Conservation (phyloP, 495 filamentous ascomycete species). For the Podospora conica region DNA sequence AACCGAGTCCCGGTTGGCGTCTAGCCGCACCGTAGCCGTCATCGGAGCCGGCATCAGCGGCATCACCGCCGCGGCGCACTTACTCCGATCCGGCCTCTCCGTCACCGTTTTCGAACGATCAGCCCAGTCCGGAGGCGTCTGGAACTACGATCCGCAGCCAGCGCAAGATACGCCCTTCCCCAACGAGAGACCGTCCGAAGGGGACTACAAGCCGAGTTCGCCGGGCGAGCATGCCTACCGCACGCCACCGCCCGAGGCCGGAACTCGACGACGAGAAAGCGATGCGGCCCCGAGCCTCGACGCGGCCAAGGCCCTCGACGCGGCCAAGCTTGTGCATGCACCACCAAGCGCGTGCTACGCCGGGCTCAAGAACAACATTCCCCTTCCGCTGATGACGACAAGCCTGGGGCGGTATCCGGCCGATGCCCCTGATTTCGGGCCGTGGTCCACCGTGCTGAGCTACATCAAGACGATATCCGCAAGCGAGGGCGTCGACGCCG, state of each 20-base stretch:
- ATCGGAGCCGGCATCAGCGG: constrained; percentile 68
- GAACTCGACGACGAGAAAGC: background rate
- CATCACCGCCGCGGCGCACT: constrained; percentile 55
- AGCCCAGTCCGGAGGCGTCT: constrained; percentile 52
- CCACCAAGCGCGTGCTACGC: constrained; percentile 47
- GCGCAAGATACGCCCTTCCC: constrained; percentile 55
- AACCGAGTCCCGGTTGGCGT: constrained; percentile 10
- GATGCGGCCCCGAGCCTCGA: constrained; percentile 2
- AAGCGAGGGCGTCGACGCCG: constrained; percentile 41
- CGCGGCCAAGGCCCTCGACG: too few relatives aligned
- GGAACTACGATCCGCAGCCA: constrained; percentile 57
- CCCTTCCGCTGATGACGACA: constrained; percentile 53
- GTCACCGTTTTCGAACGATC: constrained; percentile 62
- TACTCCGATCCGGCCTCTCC: constrained; percentile 50
- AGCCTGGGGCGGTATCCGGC: constrained; percentile 55
- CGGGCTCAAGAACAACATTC: constrained; percentile 59
- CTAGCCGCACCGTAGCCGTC: constrained; percentile 45
- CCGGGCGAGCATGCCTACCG: constrained; percentile 15
- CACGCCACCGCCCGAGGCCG: constrained; percentile 14
- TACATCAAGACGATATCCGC: constrained; percentile 55
- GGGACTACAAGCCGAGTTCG: constrained; percentile 18
- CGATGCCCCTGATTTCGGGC: constrained; percentile 53
- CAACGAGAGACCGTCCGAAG: constrained; percentile 38
- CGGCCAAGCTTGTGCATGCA: constrained; percentile 16
- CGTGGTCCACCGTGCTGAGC: constrained; percentile 41